Percentiles rank a stretch among this genome's conserved stretches.
phyloP scores from a whole-genome alignment of 768 basidiomycete genomes.

The Fistulinella prunicolor region DNA sequence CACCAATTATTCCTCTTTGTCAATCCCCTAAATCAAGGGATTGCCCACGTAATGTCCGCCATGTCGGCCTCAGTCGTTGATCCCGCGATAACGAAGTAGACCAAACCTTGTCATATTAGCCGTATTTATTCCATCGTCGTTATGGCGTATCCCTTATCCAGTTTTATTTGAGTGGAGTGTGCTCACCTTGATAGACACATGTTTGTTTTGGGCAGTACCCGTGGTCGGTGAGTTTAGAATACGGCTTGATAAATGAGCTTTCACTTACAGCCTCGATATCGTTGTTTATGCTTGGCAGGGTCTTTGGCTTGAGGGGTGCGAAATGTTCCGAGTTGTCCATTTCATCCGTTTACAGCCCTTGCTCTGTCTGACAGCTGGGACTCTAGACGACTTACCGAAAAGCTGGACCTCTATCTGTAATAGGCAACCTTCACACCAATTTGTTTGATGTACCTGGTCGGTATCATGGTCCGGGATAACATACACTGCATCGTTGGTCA shows the following conservation, averaged over 20 bases:
- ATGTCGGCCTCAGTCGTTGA: slow-evolving; percentile 7
- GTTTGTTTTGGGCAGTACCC: background rate
- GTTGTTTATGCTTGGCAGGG: background rate
- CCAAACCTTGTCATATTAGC: slow-evolving; percentile 1
- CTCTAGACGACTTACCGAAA: slow-evolving; percentile 9
- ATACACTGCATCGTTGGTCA: slow-evolving; percentile 10
- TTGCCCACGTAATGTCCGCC: slow-evolving; percentile 22
- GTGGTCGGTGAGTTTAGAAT: background rate
- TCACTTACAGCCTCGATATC: background rate
- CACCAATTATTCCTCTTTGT: slow-evolving; percentile 19
- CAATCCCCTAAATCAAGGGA: slow-evolving; percentile 14
- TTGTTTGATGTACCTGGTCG: slow-evolving; percentile 23
- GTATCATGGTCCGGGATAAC: slow-evolving; percentile 14
- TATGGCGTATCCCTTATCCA: slow-evolving; percentile 7
- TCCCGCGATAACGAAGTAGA: slow-evolving; percentile 12
- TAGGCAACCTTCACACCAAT: slow-evolving; percentile 13
- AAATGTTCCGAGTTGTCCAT: slow-evolving; percentile 2
- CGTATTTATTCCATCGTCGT: slow-evolving; percentile 18
- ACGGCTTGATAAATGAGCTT: background rate
- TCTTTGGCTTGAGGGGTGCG: slow-evolving; percentile 4
- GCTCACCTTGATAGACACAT: background rate
- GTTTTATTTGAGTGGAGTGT: background rate
- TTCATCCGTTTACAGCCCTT: slow-evolving; percentile 12
- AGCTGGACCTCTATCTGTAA: slow-evolving; percentile 5
- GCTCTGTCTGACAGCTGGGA: slow-evolving; percentile 17